These are phyloP conservation scores for Pseudocercospora eumusae DNA, from an alignment of 2,329 filamentous ascomycete genomes.

Conservation along the genomic window DNA sequence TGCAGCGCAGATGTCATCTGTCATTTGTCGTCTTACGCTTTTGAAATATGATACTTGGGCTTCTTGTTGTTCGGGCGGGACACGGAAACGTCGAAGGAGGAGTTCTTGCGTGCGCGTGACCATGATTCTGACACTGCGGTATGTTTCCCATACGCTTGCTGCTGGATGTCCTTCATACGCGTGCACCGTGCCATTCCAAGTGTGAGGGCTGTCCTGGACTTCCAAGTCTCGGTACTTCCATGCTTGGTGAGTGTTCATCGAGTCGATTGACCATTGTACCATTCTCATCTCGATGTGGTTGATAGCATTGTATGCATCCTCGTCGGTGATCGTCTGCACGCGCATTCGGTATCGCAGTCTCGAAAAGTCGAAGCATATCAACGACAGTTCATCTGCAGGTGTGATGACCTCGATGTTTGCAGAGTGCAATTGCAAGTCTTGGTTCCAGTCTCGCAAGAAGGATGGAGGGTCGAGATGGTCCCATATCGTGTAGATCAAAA, in stretches of 20 bases:
- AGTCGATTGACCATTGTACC: slow-evolving; percentile 34
- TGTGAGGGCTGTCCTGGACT: slow-evolving; percentile 34
- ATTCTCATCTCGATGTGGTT: slow-evolving; percentile 34
- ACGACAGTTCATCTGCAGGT: slow-evolving; percentile 31
- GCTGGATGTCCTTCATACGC: slow-evolving; percentile 28
- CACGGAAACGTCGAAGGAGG: slow-evolving; percentile 28
- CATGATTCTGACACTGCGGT: slow-evolving; percentile 36
- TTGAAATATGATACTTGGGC: slow-evolving; percentile 33
- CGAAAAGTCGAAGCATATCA: slow-evolving; percentile 34
- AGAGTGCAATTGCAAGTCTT: slow-evolving; percentile 27
- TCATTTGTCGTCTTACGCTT: slow-evolving; percentile 34
- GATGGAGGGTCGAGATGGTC: slow-evolving; percentile 34
- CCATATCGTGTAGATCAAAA: slow-evolving; percentile 36
- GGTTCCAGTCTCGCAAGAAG: slow-evolving; percentile 36
- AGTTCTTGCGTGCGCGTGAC: slow-evolving; percentile 35
- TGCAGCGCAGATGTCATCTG: slow-evolving; percentile 37
- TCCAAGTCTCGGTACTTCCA: slow-evolving; percentile 36
- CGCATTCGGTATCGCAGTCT: slow-evolving; percentile 28
- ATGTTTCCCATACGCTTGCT: slow-evolving; percentile 34
- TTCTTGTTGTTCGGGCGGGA: slow-evolving; percentile 20
- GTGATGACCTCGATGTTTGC: slow-evolving; percentile 15
- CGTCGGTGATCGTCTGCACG: slow-evolving; percentile 23
- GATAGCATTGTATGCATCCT: slow-evolving; percentile 28
- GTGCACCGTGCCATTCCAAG: slow-evolving; percentile 38
- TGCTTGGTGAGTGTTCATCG: slow-evolving; percentile 17